These are phyloP conservation scores for Exophiala oligosperma DNA, from an alignment of 2,329 filamentous ascomycete species.

Conservation along the genomic window DNA sequence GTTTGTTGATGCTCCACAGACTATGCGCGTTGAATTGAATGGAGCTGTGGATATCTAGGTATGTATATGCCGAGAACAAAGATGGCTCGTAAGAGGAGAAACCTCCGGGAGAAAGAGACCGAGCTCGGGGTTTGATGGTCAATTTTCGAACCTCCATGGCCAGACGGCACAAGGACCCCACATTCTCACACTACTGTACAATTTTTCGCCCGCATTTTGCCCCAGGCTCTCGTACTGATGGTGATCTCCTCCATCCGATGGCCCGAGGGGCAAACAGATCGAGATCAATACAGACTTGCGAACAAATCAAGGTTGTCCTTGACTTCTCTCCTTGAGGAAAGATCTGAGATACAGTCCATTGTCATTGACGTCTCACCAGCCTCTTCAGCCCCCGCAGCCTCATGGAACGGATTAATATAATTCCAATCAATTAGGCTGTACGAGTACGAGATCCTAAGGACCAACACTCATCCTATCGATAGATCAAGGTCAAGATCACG, in stretches of 20 bases:
- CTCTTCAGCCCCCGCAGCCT: no score
- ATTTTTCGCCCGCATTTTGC: background rate
- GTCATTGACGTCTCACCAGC: no score
- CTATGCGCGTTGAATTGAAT: background rate
- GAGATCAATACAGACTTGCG: no score
- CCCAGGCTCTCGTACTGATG: background rate
- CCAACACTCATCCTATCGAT: no score
- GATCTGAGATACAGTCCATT: no score
- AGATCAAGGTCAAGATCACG: no score
- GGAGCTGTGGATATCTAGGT: conserved; percentile 1
- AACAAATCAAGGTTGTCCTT: no score
- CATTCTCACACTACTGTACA: background rate
- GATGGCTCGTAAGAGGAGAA: conserved; percentile 2
- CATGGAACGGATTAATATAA: no score
- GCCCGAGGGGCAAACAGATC: background rate
- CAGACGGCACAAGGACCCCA: background rate
- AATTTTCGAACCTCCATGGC: background rate
- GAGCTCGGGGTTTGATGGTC: conserved; percentile 9
- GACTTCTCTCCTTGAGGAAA: no score
- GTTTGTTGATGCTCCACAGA: background rate
- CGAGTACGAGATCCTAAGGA: no score
- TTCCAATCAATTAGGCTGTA: no score
- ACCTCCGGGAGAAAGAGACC: conserved; percentile 8
- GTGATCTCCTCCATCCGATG: background rate
- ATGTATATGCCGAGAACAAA: background rate